Evolutionary conservation across 2,329 filamentous ascomycete genomes (phyloP), one percentile per base, ranked within the genome.

Genomic region (Penicillium sp.): DNA sequence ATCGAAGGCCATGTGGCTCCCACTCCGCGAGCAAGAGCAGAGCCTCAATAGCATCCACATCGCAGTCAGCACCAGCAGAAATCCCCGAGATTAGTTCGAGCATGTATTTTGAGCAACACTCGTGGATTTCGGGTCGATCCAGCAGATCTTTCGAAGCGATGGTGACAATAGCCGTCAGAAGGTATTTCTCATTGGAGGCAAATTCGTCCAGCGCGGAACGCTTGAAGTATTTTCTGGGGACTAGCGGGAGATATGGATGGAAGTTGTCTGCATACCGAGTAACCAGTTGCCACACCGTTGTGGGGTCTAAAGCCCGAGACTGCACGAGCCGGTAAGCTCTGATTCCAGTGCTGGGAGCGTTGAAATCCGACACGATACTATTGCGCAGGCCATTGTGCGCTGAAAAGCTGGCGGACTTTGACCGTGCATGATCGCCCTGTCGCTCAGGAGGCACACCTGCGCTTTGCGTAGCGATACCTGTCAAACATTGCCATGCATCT

Each of bases 121-220:
- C 83, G 62, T 89, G 87, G 0, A 87, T 81, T 44, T 82, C 77
- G 2, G 83, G 81, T 63, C 87, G 83, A 6, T 86, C 80, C 1
- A 82, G 79, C n/a, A 89, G 74, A 63, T 90, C 87, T 69, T 89
- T 88, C 7, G 87, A 88, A 4, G 86, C 84, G 47, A 90, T 86
- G 1, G 87, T 86, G 4, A 90, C 75, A 2, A 90, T 84, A 0
- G 87, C 87, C 0, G 87, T 89, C 15, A 90, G 77, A 0, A 90
- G 76, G 65, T 89, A 84, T 27, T 82, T 85, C 65, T 89, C 87
- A 26, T 82, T 81, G 2, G 79, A 76, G 5, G 85, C 83, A 58
- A 85, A 83, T 18, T 79, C 74, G 25, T 82, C 75, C 9, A 89
- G 70, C 53, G 81, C 74, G 14, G 74, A 69, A 37, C 79, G 75